Base-by-base conservation (phyloP, 371 early-diverging fungal genomes). In the Haplosporangium sp. region DNA sequence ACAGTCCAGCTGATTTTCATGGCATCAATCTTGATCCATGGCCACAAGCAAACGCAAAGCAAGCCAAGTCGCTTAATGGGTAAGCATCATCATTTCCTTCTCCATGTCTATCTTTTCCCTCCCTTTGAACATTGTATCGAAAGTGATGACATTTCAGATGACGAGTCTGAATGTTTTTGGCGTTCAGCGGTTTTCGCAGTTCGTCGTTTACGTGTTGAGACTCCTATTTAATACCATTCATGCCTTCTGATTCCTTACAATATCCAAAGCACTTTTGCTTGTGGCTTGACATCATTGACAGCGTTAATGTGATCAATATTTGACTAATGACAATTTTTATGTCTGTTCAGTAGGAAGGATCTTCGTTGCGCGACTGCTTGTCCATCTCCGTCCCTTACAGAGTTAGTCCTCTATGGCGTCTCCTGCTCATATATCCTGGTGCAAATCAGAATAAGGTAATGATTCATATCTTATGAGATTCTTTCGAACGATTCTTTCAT, bases 181-280 rank as follows among this genome's bases (percentile, higher is more conserved):
- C 55, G 12, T 41, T 59, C 53, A 65, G 77, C 72, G 77, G 77
- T 77, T 67, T 71, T 77, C 77, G 72, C 72, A 52, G 61, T 9
- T 42, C 14, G 59, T 70, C 50, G 66, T n/a, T 67, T 71, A 71
- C 64, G 47, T 81, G 81, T 74, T 71, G 81, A 81, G 61, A 81
- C 75, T 64, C 64, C 67, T 81, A 61, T 80, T 67, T 67, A 67
- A 74, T 81, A 74, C 81, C 81, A 81, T 81, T 81, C 81, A 81
- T 81, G 81, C 81, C 64, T 71, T 70, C 81, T 81, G 81, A 81
- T 77, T 56, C 54, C 55, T 47, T 67, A 62, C 69, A 48, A 55
- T 47, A 50, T 38, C 14, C 48, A 29, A 16, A 20, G 4, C 47
- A 9, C 16, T 36, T 3, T 8, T 21, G 13, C 42, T 40, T 11